Conservation (phyloP, 2,329 filamentous ascomycete genomes). For the Stachybotrys elegans region DNA sequence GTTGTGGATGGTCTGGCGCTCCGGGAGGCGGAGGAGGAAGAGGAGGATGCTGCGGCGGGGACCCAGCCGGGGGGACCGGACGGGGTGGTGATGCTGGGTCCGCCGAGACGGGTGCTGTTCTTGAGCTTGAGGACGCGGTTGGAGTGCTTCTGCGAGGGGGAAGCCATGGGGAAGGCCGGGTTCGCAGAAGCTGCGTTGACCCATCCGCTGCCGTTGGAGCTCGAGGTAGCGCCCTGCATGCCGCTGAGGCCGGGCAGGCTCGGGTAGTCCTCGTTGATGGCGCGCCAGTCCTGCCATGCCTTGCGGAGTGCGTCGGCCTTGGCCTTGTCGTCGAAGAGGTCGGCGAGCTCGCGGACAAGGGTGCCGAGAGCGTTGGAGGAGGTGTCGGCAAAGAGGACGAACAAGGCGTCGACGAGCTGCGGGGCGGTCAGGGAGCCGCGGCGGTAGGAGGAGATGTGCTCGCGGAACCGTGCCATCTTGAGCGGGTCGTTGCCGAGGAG, state of each 20-base stretch:
- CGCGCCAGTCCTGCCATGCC: constrained; percentile 93
- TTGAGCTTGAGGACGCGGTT: constrained; percentile 54
- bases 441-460: constrained; percentile 73
- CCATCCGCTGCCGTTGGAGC: constrained; percentile 55
- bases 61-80: constrained; percentile 17
- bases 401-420: constrained; percentile 81
- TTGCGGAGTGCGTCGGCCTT: constrained; percentile 72
- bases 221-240: constrained; percentile 56
- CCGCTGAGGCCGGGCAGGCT: constrained; percentile 73
- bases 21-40: constrained; percentile 18
- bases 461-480: constrained; percentile 75
- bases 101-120: constrained; percentile 47
- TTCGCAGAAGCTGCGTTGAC: constrained; percentile 54
- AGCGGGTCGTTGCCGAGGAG: constrained; percentile 71
- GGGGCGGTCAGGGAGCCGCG: constrained; percentile 63
- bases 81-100: constrained; percentile 16
- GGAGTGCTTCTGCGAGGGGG: constrained; percentile 42
- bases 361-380: constrained; percentile 79
- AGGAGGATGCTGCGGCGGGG: constrained; percentile 13
- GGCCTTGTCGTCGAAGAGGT: constrained; percentile 78
- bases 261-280: constrained; percentile 93
- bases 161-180: constrained; percentile 36
- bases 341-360: constrained; percentile 83
- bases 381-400: constrained; percentile 74
- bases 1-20: constrained; percentile 18